These are phyloP conservation scores for Taxawa tesnikishii DNA, from an alignment of 2,329 filamentous ascomycete species.

Conservation along the genomic window DNA sequence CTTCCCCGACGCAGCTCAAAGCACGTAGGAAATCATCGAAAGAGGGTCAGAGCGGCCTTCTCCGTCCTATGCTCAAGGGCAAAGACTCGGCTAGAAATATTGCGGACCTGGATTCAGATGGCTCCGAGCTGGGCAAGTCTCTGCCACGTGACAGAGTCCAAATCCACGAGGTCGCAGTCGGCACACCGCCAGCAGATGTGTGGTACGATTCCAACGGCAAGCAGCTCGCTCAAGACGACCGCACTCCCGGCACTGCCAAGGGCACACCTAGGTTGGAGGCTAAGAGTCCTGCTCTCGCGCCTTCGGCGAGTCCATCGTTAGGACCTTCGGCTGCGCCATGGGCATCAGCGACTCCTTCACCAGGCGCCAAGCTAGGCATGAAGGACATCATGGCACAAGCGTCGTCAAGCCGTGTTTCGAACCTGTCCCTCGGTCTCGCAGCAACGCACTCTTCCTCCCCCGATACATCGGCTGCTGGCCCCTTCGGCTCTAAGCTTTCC, in stretches of 20 bases:
- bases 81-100: slow-evolving; percentile 30
- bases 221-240: slow-evolving; percentile 12
- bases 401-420: slow-evolving; percentile 37
- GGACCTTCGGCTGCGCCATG: slow-evolving; percentile 32
- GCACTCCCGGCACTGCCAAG: slow-evolving; percentile 1
- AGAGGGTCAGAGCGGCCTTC: slow-evolving; percentile 31
- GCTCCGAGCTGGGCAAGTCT: slow-evolving; percentile 1
- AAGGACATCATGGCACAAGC: slow-evolving; percentile 63
- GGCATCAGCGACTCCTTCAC: slow-evolving; percentile 40
- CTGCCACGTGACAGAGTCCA: background rate
- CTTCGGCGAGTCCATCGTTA: slow-evolving; percentile 2
- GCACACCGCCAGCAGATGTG: slow-evolving; percentile 18
- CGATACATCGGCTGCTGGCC: slow-evolving; percentile 7
- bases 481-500: slow-evolving; percentile 53
- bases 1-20: slow-evolving; percentile 35
- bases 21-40: slow-evolving; percentile 26
- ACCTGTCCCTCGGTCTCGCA: slow-evolving; percentile 37
- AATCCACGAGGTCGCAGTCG: slow-evolving; percentile 3
- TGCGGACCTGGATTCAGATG: slow-evolving; percentile 2
- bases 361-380: slow-evolving; percentile 56
- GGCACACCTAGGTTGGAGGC: background rate
- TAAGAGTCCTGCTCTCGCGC: background rate
- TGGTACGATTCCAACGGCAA: slow-evolving; percentile 30
- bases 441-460: slow-evolving; percentile 4
- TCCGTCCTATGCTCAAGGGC: slow-evolving; percentile 55